Conservation (phyloP, 2,329 filamentous ascomycete genomes). For the Chalara sp. region DNA sequence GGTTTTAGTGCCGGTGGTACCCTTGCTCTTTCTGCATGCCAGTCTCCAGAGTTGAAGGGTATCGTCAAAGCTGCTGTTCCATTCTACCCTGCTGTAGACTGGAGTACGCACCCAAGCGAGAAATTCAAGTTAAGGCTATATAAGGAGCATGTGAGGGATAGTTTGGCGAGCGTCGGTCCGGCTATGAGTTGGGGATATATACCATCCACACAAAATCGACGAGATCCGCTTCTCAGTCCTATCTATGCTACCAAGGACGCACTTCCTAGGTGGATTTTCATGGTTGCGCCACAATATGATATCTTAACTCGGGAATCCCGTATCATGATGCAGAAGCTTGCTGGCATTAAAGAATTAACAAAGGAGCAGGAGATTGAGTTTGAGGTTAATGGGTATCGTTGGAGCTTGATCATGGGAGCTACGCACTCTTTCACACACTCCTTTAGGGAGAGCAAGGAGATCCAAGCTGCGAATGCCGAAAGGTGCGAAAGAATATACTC, state of each 20-base stretch:
- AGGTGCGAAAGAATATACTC: too few relatives aligned
- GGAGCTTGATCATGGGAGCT: conserved; percentile 11
- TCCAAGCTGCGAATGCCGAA: too few relatives aligned
- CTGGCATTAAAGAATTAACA: conserved; percentile 5
- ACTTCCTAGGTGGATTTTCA: conserved; percentile 15
- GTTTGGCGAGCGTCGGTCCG: conserved; percentile 9
- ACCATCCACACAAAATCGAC: conserved; percentile 15
- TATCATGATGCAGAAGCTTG: conserved; percentile 12
- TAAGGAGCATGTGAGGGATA: conserved; percentile 21
- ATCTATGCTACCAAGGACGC: conserved; percentile 14
- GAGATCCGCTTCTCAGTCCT: conserved; percentile 18
- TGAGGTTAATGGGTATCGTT: conserved; percentile 15
- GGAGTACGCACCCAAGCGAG: conserved; percentile 24
- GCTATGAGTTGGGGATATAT: conserved; percentile 20
- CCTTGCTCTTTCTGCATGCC: conserved; percentile 35
- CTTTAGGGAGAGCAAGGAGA: background rate
- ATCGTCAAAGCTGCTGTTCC: conserved; percentile 32
- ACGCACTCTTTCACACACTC: conserved; percentile 3
- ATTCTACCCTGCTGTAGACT: conserved; percentile 39
- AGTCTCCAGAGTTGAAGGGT: conserved; percentile 29
- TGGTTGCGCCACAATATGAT: conserved; percentile 14
- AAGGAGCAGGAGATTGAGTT: conserved; percentile 9
- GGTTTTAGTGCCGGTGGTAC: conserved; percentile 48
- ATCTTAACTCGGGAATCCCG: conserved; percentile 14
- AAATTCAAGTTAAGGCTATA: conserved; percentile 27